Percentiles rank a stretch among this genome's conserved stretches.
Conservation (phyloP, 257 asterid species). For the Solanum corneliomulleri region DNA sequence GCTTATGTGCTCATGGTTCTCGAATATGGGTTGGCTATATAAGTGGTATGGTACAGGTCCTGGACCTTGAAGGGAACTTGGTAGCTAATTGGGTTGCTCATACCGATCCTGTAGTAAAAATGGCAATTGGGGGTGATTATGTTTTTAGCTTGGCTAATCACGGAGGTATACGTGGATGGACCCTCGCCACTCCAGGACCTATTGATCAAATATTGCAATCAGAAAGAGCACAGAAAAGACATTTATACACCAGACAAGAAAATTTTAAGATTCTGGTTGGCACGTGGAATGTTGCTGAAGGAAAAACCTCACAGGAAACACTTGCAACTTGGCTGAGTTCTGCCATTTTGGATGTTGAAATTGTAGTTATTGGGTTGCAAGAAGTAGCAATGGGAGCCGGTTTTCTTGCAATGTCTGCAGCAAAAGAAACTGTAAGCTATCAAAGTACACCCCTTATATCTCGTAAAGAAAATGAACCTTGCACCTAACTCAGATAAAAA, state of each 20-base stretch:
- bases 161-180: slow-evolving; percentile 97
- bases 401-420: slow-evolving; percentile 99
- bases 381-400: slow-evolving; percentile 99
- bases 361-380: slow-evolving; percentile 89
- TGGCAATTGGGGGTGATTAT: slow-evolving; percentile 54
- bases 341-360: slow-evolving; percentile 51
- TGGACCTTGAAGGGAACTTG: slow-evolving; percentile 76
- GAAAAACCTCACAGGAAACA: slow-evolving; percentile 84
- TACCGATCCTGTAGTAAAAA: slow-evolving; percentile 58
- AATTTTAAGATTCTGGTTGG: slow-evolving; percentile 60
- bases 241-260: slow-evolving; percentile 40
- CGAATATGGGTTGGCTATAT: slow-evolving; percentile 79
- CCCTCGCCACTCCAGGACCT: slow-evolving; percentile 78
- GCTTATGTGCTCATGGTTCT: slow-evolving; percentile 63
- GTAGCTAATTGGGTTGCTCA: slow-evolving; percentile 75
- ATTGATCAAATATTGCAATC: slow-evolving; percentile 49
- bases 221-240: slow-evolving; percentile 40
- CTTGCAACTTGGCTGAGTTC: slow-evolving; percentile 84
- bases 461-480: neutral
- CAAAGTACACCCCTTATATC: neutral
- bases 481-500: neutral
- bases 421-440: slow-evolving; percentile 87
- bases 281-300: slow-evolving; percentile 98
- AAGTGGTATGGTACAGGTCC: slow-evolving; percentile 67
- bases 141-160: slow-evolving; percentile 84